Base-by-base conservation (phyloP, 306 rosid species). In the Gleditsia sinensis region DNA sequence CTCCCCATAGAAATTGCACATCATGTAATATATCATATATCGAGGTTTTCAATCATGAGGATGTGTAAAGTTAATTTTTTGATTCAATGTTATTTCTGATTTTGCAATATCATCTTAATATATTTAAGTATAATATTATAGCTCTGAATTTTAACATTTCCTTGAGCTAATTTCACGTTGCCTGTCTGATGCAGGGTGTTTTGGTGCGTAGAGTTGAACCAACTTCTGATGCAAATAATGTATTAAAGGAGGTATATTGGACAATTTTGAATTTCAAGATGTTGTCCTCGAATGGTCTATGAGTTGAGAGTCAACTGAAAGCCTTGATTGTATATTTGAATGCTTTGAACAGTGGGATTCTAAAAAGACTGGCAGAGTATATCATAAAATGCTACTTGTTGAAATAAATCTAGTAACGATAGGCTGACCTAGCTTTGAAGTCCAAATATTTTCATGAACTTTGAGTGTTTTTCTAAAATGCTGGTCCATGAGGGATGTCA, bases 201-300 rank as follows among this genome's bases (percentile, higher is more conserved):
- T 75, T 94, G 82, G 96, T 94, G 49, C 95, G 97, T 24, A 83
- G 92, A 86, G 90, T 94, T 65, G 97, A 94, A 76, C 99, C 97
- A 69, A 94, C 97, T 69, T 81, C 97, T 39, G 95, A 92, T 84
- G 97, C 97, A 72, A 78, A 83, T 77, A 92, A 87, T 45, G 95
- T 94, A 69, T 72, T 92, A 69, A 92, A 90, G 77, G 93, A 92
- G 99, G 97, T 94, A 88, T 58, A 67, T 39, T 69, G 56, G 33
- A 54, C 42, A 67, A 42, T 71, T 71, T 60, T 73, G 28, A 59
- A 63, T 79, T 55, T 50, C 43, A 69, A 33, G 39, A 77, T 72
- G 27, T 40, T 54, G 64, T 48, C 58, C 71, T 72, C 62, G 30
- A 60, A 62, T 70, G 64, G 2, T 28, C n/a, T 50, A 54, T 60